phyloP scores from a whole-genome alignment of 257 asterid species.

The Mentha longifolia region DNA sequence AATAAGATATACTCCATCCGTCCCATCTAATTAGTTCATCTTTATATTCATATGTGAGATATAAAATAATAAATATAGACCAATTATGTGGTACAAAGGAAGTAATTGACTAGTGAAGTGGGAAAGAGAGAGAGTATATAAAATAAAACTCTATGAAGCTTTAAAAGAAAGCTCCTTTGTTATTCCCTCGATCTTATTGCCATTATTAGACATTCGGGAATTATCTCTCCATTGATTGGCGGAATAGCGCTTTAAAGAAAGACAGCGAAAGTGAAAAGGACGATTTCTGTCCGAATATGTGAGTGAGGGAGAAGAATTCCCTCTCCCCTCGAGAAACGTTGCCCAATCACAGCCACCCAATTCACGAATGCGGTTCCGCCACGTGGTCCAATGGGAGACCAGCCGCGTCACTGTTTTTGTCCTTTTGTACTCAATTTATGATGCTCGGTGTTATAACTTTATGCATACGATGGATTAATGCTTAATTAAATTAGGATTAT shows the following conservation, averaged over 20 bases:
- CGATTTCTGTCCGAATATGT: conserved; percentile 39
- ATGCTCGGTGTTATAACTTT: conserved; percentile 10
- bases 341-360: conserved; percentile 22
- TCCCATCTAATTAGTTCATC: too few species aligned
- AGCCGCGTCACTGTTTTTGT: conserved; percentile 14
- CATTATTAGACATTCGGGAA: conserved; percentile 25
- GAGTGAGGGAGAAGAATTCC: conserved; percentile 37
- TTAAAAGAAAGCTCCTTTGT: conserved; percentile 33
- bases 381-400: conserved; percentile 15
- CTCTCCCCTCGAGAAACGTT: conserved; percentile 20
- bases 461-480: too few species aligned
- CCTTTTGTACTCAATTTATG: neutral
- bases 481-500: too few species aligned
- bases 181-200: conserved; percentile 29
- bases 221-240: conserved; percentile 12
- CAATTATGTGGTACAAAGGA: too few species aligned
- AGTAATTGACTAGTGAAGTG: too few species aligned
- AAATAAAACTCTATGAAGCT: conserved; percentile 12
- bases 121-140: too few species aligned
- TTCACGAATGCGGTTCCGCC: conserved; percentile 41
- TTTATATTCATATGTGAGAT: too few species aligned
- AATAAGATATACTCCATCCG: too few species aligned
- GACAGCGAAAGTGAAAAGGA: conserved; percentile 26
- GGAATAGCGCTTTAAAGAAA: conserved; percentile 25
- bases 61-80: too few species aligned